phyloP scores from a whole-genome alignment of 2,329 filamentous ascomycete species.

The Drechmeria coniospora region DNA sequence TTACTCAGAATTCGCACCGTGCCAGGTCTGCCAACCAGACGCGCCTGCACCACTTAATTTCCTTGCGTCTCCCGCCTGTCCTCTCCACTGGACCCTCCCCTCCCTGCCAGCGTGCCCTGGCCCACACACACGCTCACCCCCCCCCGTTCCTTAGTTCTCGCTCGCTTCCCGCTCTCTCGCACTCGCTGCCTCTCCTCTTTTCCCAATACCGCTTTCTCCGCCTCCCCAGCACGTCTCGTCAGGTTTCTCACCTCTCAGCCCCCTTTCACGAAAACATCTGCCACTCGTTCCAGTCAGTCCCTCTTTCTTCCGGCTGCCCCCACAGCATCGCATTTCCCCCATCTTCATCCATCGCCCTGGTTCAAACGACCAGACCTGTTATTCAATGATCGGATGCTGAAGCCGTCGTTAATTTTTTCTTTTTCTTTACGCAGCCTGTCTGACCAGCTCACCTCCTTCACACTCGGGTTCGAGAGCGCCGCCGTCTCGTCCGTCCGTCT shows the following conservation, averaged over 20 bases:
- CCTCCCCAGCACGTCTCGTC: constrained; percentile 9
- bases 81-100: too few relatives aligned
- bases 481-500: neutral
- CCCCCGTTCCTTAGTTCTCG: too few relatives aligned
- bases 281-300: constrained; percentile 26
- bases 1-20: too few relatives aligned
- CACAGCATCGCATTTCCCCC: constrained; percentile 8
- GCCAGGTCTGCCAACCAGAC: too few relatives aligned
- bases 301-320: constrained; percentile 15
- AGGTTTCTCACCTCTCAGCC: constrained; percentile 13
- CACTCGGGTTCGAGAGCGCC: neutral
- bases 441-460: too few relatives aligned
- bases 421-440: neutral
- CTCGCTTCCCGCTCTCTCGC: constrained; percentile 1
- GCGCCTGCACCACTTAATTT: too few relatives aligned
- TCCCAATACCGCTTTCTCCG: constrained; percentile 3
- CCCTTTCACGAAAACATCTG: constrained; percentile 24
- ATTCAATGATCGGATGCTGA: constrained; percentile 1
- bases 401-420: neutral
- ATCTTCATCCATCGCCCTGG: neutral
- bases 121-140: neutral
- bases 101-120: neutral
- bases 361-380: too few relatives aligned
- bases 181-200: constrained; percentile 2
- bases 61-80: neutral